A percentile compares a stretch with the other conserved stretches of the same genome.
Conservation (phyloP, 1,284 basidiomycete species). For the Malassezia equina region DNA sequence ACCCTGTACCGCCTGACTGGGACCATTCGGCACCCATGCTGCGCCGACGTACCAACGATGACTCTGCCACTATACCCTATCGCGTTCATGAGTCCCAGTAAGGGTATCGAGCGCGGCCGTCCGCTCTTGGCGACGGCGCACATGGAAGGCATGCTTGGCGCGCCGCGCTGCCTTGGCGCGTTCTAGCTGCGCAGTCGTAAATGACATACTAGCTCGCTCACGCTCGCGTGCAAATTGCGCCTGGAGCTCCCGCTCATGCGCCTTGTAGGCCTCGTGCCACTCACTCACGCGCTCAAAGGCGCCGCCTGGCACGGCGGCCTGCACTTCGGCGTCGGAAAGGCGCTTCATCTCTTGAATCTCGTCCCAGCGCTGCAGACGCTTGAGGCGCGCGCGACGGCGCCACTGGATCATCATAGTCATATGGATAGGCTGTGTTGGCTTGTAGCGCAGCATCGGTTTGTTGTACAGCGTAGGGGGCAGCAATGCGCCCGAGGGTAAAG, state of each 20-base stretch:
- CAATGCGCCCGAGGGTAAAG: conserved; percentile 25
- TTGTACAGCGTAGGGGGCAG: conserved; percentile 36
- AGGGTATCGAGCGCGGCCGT: not conserved
- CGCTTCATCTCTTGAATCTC: conserved; percentile 22
- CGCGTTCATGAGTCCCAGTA: not conserved
- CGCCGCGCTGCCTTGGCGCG: conserved; percentile 27
- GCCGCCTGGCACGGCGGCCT: conserved; percentile 12
- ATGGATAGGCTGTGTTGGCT: conserved; percentile 33
- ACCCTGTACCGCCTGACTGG: conserved; percentile 9
- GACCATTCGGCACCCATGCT: not conserved
- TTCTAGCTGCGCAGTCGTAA: conserved; percentile 25
- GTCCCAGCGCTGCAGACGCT: conserved; percentile 19
- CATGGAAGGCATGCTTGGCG: conserved; percentile 4
- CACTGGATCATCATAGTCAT: conserved; percentile 43
- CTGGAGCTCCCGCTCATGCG: conserved; percentile 5
- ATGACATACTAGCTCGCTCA: conserved; percentile 22
- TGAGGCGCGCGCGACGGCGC: conserved; percentile 23
- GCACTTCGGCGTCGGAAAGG: not conserved
- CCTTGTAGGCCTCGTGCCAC: not conserved
- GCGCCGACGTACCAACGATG: not conserved
- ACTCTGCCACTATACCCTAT: conserved; percentile 4
- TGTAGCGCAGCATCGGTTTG: conserved; percentile 38
- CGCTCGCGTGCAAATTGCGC: conserved; percentile 25
- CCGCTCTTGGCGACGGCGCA: not conserved
- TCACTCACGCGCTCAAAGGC: conserved; percentile 3